phyloP scores from a whole-genome alignment of 305 asterid genomes.

The Vinca major region DNA sequence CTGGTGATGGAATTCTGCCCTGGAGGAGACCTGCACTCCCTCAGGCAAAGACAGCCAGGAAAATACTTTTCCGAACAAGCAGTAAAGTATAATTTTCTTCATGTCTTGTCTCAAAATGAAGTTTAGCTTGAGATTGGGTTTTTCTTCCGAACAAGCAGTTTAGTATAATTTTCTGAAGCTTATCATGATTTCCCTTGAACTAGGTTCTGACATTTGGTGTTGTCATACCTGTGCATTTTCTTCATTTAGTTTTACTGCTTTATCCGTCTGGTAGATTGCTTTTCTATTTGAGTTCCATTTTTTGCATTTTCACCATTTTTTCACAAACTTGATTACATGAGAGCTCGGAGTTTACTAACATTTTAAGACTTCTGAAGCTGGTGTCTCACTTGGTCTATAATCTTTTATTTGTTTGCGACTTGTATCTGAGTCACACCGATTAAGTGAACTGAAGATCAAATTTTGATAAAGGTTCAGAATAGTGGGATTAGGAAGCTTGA shows the following conservation, averaged over 20 bases:
- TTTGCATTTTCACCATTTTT: too few species aligned
- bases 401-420: background rate
- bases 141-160: background rate
- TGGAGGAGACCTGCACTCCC: slow-evolving; percentile 81
- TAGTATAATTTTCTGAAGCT: background rate
- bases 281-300: too few species aligned
- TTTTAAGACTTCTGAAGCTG: background rate
- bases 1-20: slow-evolving; percentile 91
- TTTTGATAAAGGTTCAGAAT: background rate
- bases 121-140: background rate
- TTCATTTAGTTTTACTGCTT: background rate
- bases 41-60: slow-evolving; percentile 78
- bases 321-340: background rate
- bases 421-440: background rate
- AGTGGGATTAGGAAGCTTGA: background rate
- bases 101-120: background rate
- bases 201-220: background rate
- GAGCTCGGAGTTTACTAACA: background rate
- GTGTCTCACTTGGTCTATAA: background rate
- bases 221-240: background rate
- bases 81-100: slow-evolving; percentile 47
- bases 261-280: too few species aligned
- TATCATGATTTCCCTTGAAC: background rate
- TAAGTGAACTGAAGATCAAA: background rate
- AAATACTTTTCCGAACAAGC: slow-evolving; percentile 82